Evolutionary conservation across 768 basidiomycete genomes (phyloP).

Genomic region (Phylloporus sp.): DNA sequence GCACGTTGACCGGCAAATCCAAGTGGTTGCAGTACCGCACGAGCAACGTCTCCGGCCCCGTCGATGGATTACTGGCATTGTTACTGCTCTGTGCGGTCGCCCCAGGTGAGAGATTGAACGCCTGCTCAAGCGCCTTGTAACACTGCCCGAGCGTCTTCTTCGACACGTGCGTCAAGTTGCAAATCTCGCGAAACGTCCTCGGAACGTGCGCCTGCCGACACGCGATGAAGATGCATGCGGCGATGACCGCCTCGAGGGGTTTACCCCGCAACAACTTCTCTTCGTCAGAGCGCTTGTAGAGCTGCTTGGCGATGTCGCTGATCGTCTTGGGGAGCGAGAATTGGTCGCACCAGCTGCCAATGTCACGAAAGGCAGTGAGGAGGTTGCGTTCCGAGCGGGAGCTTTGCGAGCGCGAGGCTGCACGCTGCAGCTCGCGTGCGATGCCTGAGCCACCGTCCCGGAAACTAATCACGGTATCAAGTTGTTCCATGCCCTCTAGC

Average conservation of each 20-base stretch:
- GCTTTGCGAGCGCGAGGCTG: conserved; percentile 73
- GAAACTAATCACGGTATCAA: conserved; percentile 93
- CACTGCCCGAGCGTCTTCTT: conserved; percentile 96
- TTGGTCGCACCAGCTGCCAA: conserved; percentile 90
- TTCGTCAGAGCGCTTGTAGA: conserved; percentile 96
- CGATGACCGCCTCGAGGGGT: conserved; percentile 87
- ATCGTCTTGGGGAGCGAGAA: conserved; percentile 93
- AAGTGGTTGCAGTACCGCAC: conserved; percentile 94
- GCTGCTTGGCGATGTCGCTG: conserved; percentile 92
- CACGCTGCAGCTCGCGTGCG: conserved; percentile 87
- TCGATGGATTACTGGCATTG: conserved; percentile 35
- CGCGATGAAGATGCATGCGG: conserved; percentile 97
- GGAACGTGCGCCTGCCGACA: conserved; percentile 95
- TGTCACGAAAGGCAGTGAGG: conserved; percentile 84
- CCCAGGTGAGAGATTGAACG: conserved; percentile 83
- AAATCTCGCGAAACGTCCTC: conserved; percentile 93
- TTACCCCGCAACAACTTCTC: conserved; percentile 91
- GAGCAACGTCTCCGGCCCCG: conserved; percentile 81
- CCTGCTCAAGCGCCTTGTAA: conserved; percentile 82
- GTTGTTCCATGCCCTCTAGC: conserved; percentile 90
- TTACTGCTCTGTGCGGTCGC: conserved; percentile 54
- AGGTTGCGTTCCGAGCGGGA: conserved; percentile 83
- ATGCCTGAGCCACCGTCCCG: conserved; percentile 92
- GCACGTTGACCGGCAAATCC: conserved; percentile 75
- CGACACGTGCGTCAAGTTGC: conserved; percentile 86